Percentiles rank a stretch among this genome's conserved stretches.
Evolutionary conservation across 2,329 filamentous ascomycete genomes (phyloP).

Genomic region (Hypocreales sp.): DNA sequence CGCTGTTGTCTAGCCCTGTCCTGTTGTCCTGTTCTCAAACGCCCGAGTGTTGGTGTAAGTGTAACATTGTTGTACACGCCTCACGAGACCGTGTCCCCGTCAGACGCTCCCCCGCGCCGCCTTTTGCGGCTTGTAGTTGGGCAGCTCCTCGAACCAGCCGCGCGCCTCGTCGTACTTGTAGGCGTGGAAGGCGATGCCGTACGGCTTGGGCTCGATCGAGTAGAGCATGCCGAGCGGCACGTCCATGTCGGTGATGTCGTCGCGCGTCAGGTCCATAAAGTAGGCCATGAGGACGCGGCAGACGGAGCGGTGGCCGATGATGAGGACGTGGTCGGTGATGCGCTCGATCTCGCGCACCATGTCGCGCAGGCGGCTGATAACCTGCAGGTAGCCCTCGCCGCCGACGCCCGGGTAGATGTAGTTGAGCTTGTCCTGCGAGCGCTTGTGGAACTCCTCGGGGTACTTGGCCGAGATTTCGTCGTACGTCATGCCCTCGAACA

Average conservation of each 20-base stretch:
- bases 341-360: conserved; percentile 96
- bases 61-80: neutral
- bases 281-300: conserved; percentile 89
- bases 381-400: conserved; percentile 90
- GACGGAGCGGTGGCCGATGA: conserved; percentile 85
- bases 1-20: too few species aligned
- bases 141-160: conserved; percentile 72
- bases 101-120: conserved; percentile 7
- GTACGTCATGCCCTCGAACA: conserved; percentile 92
- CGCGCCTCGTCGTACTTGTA: conserved; percentile 72
- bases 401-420: conserved; percentile 95
- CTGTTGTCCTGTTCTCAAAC: too few species aligned
- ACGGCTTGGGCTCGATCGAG: conserved; percentile 91
- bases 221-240: conserved; percentile 89
- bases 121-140: conserved; percentile 63
- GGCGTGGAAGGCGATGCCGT: conserved; percentile 92
- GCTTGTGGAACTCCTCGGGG: conserved; percentile 67
- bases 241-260: conserved; percentile 88
- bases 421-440: conserved; percentile 74
- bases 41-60: too few species aligned
- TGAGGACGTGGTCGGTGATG: conserved; percentile 86
- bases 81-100: neutral
- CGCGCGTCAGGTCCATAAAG: conserved; percentile 80
- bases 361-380: conserved; percentile 86
- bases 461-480: conserved; percentile 69